Base-by-base conservation (phyloP, 2,329 filamentous ascomycete genomes). In the Xylaria sp. region DNA sequence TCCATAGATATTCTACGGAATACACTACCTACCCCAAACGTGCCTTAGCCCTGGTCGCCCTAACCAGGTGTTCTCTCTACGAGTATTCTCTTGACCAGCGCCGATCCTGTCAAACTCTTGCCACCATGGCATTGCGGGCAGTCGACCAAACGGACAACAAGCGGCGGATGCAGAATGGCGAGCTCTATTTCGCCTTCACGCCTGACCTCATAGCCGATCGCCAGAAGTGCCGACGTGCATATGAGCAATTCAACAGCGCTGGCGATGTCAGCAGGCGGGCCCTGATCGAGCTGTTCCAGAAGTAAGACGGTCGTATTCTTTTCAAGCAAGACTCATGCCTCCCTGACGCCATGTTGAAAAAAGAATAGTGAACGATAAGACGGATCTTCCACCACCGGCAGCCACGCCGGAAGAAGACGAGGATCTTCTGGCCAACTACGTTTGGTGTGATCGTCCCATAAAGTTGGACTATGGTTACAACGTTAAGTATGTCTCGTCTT, bases 381-480 rank as follows among this genome's bases (percentile, higher is more conserved):
- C 78, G 1, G 83, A 86, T 44, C 75, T 93, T 0, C 89, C 90
- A 19, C 80, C 85, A 0, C 75, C 71, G 13, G 80, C 79, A 4
- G 68, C 79, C 2, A 84, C 82, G 9, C 75, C 79, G 1, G 83
- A 83, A 57, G 85, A 84, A 64, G 89, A 94, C 63, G 86, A 87
- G 8, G 78, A 75, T 16, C 76, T 87, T 1, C 82, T 94, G 39
- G 77, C 79, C 19, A 76, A 87, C 39, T 75, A 88, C 30, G 84
- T 90, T 0, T 91, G 84, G 81, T 78, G 93, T 19, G 86, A 90
- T 61, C 75, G 80, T 0, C 90, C 90, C 0, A 78, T 94, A 56
- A 83, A 79, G 51, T 81, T 88, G 61, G 91, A 95, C 74, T 93
- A 94, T 67, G 91, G 91, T 2, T 86, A 80, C 67, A 92, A 94